Conservation (phyloP, 106 monocot species). For the Allium sativum region DNA sequence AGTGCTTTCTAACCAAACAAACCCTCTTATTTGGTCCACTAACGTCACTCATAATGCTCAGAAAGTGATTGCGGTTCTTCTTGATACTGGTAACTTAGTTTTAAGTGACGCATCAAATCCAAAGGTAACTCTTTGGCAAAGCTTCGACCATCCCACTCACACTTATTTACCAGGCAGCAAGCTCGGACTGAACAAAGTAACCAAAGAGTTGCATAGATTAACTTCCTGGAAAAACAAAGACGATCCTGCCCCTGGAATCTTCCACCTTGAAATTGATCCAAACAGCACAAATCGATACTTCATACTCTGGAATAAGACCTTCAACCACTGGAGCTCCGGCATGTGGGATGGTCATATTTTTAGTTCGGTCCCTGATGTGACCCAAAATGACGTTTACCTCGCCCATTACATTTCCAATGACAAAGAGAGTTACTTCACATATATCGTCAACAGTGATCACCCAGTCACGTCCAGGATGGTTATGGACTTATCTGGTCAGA, state of each 20-base stretch:
- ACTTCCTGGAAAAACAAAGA: constrained; percentile 24
- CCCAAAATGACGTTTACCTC: background rate
- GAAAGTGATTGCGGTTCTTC: constrained; percentile 7
- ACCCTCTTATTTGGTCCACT: constrained; percentile 28
- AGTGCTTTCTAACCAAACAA: constrained; percentile 14
- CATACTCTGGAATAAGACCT: constrained; percentile 22
- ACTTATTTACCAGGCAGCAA: constrained; percentile 33
- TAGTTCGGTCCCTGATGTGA: constrained; percentile 19
- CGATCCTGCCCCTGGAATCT: constrained; percentile 37
- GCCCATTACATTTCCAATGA: constrained; percentile 13
- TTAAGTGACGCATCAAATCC: constrained; percentile 13
- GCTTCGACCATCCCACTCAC: constrained; percentile 37
- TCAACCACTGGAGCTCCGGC: constrained; percentile 19
- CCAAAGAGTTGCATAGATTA: constrained; percentile 8
- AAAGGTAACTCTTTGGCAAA: constrained; percentile 22
- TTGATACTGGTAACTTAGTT: constrained; percentile 33
- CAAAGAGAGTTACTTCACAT: constrained; percentile 32
- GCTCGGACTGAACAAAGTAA: constrained; percentile 21
- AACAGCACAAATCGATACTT: constrained; percentile 13
- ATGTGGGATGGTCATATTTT: constrained; percentile 26
- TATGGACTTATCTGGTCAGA: constrained; percentile 27
- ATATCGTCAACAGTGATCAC: constrained; percentile 9
- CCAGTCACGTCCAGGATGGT: constrained; percentile 7
- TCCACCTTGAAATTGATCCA: constrained; percentile 22
- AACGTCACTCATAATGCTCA: background rate